These are phyloP conservation scores for Komagataella phaffii DNA, from an alignment of 805 yeast species.

Conservation along the genomic window DNA sequence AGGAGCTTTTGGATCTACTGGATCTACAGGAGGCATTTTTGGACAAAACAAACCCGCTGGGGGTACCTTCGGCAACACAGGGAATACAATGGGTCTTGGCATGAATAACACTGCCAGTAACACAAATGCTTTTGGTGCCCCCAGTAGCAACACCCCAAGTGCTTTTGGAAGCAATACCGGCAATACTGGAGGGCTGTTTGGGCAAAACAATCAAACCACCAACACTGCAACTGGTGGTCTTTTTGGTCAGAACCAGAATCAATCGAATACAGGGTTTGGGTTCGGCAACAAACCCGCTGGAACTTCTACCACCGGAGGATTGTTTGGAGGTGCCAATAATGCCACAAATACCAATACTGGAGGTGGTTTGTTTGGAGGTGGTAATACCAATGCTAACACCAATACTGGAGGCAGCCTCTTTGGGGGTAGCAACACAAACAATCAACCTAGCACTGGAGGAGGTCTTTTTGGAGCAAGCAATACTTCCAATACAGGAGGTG, in stretches of 20 bases:
- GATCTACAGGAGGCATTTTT: slow-evolving; percentile 22
- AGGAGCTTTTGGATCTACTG: slow-evolving; percentile 4
- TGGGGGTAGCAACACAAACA: slow-evolving; percentile 5
- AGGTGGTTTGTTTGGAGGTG: slow-evolving; percentile 2
- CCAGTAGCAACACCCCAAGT: slow-evolving; percentile 7
- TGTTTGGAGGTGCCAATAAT: slow-evolving; percentile 17
- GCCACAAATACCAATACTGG: slow-evolving; percentile 8
- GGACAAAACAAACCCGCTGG: slow-evolving; percentile 17
- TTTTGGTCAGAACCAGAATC: slow-evolving; percentile 3
- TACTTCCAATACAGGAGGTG: slow-evolving; percentile 13
- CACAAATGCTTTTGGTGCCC: slow-evolving; percentile 14
- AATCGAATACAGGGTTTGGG: slow-evolving; percentile 12
- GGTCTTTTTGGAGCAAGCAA: slow-evolving; percentile 16
- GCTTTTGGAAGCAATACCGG: slow-evolving; percentile 8
- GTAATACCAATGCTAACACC: slow-evolving; percentile 9
- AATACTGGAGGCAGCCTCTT: slow-evolving; percentile 3
- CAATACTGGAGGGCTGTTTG: slow-evolving; percentile 7
- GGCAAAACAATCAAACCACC: slow-evolving; percentile 6
- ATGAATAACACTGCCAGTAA: slow-evolving; percentile 12
- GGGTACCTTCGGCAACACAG: slow-evolving; percentile 5
- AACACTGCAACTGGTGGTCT: slow-evolving; percentile 3
- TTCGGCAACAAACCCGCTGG: slow-evolving; percentile 13
- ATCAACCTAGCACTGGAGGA: slow-evolving; percentile 6
- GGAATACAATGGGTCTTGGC: slow-evolving; percentile 10
- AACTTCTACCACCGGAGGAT: slow-evolving; percentile 16